Base-by-base conservation (phyloP, 495 filamentous ascomycete species). In the Penicillium samsonianum region DNA sequence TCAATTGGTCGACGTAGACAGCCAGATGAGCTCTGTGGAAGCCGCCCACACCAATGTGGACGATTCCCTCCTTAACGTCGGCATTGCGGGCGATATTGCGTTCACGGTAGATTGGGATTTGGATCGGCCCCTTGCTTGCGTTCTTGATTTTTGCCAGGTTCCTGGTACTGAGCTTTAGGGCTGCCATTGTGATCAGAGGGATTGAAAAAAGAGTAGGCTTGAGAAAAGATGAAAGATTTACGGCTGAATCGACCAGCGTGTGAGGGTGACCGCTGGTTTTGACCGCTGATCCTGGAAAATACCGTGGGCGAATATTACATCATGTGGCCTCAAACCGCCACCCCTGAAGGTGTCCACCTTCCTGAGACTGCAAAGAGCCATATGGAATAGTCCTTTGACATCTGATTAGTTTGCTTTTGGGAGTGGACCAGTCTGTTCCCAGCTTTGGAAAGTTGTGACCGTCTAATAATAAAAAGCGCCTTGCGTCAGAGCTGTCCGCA, bases 11-110 rank as follows among this genome's bases (percentile, higher is more conserved):
- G 44, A 80, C 65, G 47, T 80, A 80, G 55, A 78, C 72, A 28
- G 77, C 77, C 65, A 80, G 67, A 37, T 80, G 77, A 49, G 77
- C 74, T 25, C 77, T 62, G 69, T 80, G 77, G 74, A 80, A 80
- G 63, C 77, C 77, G 35, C 77, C 77, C 0, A 80, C 76, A 8
- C 77, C 77, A 46, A 80, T 57, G 54, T 80, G 77, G 43, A 80
- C 76, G 46, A 80, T 80, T 31, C 77, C 77, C 61, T 80, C 77
- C 66, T 80, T 80, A 65, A 78, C 73, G 20, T 69, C 70, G 40
- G 28, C 55, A 58, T 65, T 67, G 49, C 76, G 76, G 20, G 71
- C 70, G 40, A 26, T 55, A 58, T 65, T 67, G 49, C 76, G 76
- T 50, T 45, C 42, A 38, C 35, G 35, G 59, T 77, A 76, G 57